Evolutionary conservation across 805 yeast genomes (phyloP), one percentile per base, ranked within the genome.

Genomic region (Metschnikowia amazonensis): DNA sequence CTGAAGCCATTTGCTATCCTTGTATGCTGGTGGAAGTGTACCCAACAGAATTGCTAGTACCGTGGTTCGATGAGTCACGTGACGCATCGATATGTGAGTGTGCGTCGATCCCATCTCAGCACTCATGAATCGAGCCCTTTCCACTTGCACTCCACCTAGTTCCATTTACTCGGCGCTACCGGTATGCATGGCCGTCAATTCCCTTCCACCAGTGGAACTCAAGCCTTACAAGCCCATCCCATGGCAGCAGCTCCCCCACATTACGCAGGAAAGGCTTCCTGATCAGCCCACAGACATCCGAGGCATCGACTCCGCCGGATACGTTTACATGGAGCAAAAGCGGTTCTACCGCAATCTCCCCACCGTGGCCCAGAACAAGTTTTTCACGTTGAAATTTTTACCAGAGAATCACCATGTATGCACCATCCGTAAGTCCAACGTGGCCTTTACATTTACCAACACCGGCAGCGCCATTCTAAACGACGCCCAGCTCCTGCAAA

Each of bases 401-500:
- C 74, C 74, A 4, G 48, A 46, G 4, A 36, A 38, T 34, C 73
- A 68, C 51, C 51, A 51, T 36, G 36, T 66, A 5, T 51, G 64
- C 11, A n/a, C 39, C 34, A 57, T 55, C 34, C 58, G 75, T 32
- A 70, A 70, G 49, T 69, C 75, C 9, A 67, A 63, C 42, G 54
- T 71, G 29, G 69, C 75, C 10, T 62, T 64, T 42, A 62, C 64
- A 2, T 64, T 65, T 51, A 59, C 65, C 34, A 62, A 66, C 44
- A 50, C 42, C n/a, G 60, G 62, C 2, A 58, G 66, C 3, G 58
- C 45, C 32, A 53, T 53, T 7, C 49, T 69, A 25, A 70, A 70
- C 46, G 59, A 60, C 48, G 17, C 47, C 1, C 30, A 16, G 2
- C 56, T 69, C 14, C 65, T 56, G 30, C 49, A 48, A 2, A 45